Conservation (phyloP, 495 filamentous ascomycete species). For the Pyrenula massariospora region DNA sequence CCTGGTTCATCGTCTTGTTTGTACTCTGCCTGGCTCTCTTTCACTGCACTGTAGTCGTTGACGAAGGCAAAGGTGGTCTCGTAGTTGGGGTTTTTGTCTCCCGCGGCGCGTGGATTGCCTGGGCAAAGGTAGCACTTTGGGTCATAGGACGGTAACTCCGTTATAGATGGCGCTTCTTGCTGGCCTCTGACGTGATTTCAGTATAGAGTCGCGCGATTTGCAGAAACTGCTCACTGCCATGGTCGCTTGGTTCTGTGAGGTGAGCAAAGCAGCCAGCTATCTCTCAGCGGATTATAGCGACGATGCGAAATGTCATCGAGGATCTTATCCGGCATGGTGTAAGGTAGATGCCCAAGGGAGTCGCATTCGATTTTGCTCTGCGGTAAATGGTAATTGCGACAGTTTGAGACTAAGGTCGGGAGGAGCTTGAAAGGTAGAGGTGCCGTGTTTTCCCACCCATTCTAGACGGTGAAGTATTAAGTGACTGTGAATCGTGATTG, state of each 20-base stretch:
- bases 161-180: constrained; percentile 73
- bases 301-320: constrained; percentile 96
- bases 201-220: not conserved
- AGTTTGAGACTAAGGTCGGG: too few species aligned
- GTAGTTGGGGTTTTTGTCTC: constrained; percentile 80
- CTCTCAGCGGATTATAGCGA: constrained; percentile 82
- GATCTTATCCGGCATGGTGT: constrained; percentile 56
- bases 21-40: constrained; percentile 76
- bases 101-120: constrained; percentile 82
- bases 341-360: constrained; percentile 1
- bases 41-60: constrained; percentile 96
- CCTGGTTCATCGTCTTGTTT: constrained; percentile 35
- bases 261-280: constrained; percentile 85
- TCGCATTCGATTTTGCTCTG: too few species aligned
- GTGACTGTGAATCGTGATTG: too few species aligned
- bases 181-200: constrained; percentile 51
- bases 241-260: constrained; percentile 93
- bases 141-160: constrained; percentile 69
- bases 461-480: too few species aligned
- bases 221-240: constrained; percentile 68
- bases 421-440: too few species aligned
- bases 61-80: constrained; percentile 84
- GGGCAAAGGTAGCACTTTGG: constrained; percentile 93
- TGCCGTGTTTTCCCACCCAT: not conserved
- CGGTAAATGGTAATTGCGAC: too few species aligned